Conservation (phyloP, 768 basidiomycete species). For the Xanthoconium purpureum region DNA sequence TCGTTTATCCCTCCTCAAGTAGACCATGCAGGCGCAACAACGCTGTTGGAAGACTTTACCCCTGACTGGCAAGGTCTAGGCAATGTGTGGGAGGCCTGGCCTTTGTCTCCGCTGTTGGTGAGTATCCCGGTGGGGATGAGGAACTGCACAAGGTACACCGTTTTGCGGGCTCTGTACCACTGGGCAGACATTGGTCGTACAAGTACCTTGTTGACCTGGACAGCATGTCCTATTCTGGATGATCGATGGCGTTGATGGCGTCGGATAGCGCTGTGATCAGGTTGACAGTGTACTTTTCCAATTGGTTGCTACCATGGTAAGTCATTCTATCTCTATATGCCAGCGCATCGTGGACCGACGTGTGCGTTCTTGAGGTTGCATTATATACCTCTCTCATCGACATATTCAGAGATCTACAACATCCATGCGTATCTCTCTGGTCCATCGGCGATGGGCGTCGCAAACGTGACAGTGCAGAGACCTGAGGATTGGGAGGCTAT, state of each 20-base stretch:
- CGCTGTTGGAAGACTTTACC: constrained; percentile 57
- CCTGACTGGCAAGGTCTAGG: constrained; percentile 86
- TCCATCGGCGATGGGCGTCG: constrained; percentile 52
- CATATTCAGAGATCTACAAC: constrained; percentile 92
- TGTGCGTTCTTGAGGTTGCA: constrained; percentile 62
- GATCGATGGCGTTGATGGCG: constrained; percentile 80
- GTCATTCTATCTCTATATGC: constrained; percentile 16
- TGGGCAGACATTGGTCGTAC: constrained; percentile 88
- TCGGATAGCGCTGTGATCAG: constrained; percentile 91
- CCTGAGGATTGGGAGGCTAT: constrained; percentile 30
- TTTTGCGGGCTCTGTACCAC: constrained; percentile 70
- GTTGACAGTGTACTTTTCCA: constrained; percentile 82
- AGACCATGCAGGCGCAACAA: background rate
- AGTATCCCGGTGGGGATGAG: constrained; percentile 73
- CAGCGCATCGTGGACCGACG: background rate
- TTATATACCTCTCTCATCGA: constrained; percentile 85
- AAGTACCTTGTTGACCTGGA: constrained; percentile 92
- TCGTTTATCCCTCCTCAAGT: background rate
- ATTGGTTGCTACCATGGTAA: constrained; percentile 90
- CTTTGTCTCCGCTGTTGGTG: constrained; percentile 74
- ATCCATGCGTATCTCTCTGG: constrained; percentile 93
- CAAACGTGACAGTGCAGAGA: constrained; percentile 45
- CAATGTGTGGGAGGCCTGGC: constrained; percentile 87
- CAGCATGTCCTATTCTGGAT: constrained; percentile 91
- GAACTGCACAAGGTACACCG: constrained; percentile 63